Conservation (phyloP, 2,329 filamentous ascomycete species). For the Neopestalotiopsis rosae region DNA sequence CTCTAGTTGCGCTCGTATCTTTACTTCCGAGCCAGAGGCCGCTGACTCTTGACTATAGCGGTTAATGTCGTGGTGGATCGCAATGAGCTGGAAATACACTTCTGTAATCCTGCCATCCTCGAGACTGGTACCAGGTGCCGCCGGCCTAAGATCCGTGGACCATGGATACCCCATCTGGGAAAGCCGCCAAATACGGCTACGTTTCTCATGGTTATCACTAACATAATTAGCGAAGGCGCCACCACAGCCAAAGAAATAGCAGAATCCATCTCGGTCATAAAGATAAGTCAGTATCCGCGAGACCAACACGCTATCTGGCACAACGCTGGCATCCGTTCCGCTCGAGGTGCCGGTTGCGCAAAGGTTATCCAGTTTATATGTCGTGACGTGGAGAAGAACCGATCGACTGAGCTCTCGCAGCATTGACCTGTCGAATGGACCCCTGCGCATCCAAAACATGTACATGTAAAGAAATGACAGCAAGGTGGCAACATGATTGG, state of each 20-base stretch:
- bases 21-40: not conserved
- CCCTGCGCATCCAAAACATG: conserved; percentile 10
- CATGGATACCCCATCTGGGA: not conserved
- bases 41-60: not conserved
- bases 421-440: not conserved
- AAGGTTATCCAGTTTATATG: conserved; percentile 3
- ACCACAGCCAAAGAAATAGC: conserved; percentile 14
- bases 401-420: conserved; percentile 8
- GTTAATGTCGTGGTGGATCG: conserved; percentile 12
- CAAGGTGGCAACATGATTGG: not conserved
- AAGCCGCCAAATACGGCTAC: not conserved
- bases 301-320: not conserved
- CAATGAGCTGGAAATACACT: conserved; percentile 6
- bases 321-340: not conserved
- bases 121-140: not conserved
- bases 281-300: conserved; percentile 10
- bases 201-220: not conserved
- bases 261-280: conserved; percentile 9
- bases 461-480: conserved; percentile 9
- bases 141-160: not conserved
- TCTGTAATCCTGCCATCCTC: conserved; percentile 3
- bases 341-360: not conserved
- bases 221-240: conserved; percentile 8
- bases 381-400: conserved; percentile 3
- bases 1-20: not conserved